Evolutionary conservation across 192 early-diverging fungal genomes (phyloP), one percentile per base, ranked within the genome.

Genomic region (Glomus cerebriforme): DNA sequence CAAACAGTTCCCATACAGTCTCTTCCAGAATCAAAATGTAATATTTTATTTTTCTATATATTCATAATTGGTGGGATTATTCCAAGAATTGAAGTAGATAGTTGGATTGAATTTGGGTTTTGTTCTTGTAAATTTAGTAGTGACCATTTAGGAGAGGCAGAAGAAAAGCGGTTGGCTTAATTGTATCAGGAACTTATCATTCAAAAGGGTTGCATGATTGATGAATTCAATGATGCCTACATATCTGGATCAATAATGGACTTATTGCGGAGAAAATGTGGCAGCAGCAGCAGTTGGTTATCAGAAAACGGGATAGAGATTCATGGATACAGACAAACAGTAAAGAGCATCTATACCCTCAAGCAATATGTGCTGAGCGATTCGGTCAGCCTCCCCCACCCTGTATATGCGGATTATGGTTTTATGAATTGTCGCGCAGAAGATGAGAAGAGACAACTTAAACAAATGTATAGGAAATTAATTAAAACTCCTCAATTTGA

Each of bases 401-500:
- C 66, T 24, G 66, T 68, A 10, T 3, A 2, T 6, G 66, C 24
- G 10, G 66, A 68, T 68, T 68, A 68, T 43, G 66, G 39, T 10
- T 43, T 43, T 43, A 12, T 12, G 10, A 43, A 13, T 43, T 43
- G 39, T 43, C 0, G 39, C 3, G 39, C 66, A 10, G 34, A 37
- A 43, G 22, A 68, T 37, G 66, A 68, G 66, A 37, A 3, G 10
- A 68, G n/a, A 43, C 34, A 39, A 24, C 35, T 68, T n/a, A 17
- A n/a, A 43, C 5, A 68, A 19, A 68, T 68, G n/a, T 68, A 68
- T 68, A 35, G 31, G 8, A 68, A 68, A 1, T 68, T 68, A 22
- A n/a, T 68, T 7, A 19, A 37, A 35, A 39, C 17, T 68, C 66
- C 19, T 26, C 32, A 10, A 68, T 68, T 68, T 68, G 66, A 68